phyloP scores from a whole-genome alignment of 257 asterid genomes.

The Datura wrightii region DNA sequence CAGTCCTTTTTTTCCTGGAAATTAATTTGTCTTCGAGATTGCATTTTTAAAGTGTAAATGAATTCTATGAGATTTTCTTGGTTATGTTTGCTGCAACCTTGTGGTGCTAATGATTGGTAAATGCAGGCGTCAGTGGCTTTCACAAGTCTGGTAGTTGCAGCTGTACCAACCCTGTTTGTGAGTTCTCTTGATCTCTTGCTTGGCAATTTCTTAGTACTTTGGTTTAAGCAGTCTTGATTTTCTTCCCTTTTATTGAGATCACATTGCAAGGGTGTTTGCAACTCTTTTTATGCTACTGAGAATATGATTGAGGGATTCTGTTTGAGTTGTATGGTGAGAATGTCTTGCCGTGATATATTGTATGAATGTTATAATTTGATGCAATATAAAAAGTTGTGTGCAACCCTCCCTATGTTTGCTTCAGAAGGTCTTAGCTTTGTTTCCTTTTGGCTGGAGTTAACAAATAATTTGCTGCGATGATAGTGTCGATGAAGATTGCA shows the following conservation, averaged over 20 bases:
- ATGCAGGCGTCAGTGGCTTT: constrained; percentile 72
- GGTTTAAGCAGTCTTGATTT: constrained; percentile 3
- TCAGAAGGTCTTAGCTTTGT: neutral
- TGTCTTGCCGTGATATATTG: neutral
- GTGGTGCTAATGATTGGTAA: neutral
- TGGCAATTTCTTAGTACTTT: neutral
- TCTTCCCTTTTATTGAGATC: neutral
- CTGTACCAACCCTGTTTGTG: constrained; percentile 79
- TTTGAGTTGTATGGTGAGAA: neutral
- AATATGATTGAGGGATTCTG: constrained; percentile 10
- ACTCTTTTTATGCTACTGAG: neutral
- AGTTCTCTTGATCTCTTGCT: constrained; percentile 40
- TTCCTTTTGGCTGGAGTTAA: neutral
- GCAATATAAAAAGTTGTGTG: neutral
- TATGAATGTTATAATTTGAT: neutral
- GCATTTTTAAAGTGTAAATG: neutral
- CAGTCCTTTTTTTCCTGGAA: neutral
- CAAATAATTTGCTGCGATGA: neutral
- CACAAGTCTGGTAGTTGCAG: constrained; percentile 71
- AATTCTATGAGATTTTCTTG: neutral
- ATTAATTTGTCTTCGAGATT: neutral
- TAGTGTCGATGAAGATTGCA: neutral
- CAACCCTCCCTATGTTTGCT: neutral
- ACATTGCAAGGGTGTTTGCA: neutral
- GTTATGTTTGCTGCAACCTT: neutral